Percentiles rank a stretch among this genome's conserved stretches.
Evolutionary conservation across 2,329 filamentous ascomycete species (phyloP).

Genomic region (Nothophaeocryptopus gaeumannii): DNA sequence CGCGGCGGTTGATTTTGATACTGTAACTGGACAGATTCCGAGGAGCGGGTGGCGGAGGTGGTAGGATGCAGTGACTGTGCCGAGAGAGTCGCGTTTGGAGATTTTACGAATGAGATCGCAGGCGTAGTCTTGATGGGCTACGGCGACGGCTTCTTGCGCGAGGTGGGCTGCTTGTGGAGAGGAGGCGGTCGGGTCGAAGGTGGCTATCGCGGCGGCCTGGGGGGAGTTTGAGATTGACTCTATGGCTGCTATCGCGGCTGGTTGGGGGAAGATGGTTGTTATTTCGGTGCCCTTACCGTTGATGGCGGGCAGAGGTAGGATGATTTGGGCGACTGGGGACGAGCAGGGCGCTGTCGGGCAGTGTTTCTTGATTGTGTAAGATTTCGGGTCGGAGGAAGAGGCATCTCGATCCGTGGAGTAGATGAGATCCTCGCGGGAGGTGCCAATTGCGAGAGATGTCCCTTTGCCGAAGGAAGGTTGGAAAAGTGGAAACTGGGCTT

Average conservation of each 20-base stretch:
- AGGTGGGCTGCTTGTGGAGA: constrained; percentile 61
- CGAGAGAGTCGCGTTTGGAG: constrained; percentile 28
- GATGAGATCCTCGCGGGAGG: constrained; percentile 21
- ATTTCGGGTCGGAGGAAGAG: constrained; percentile 13
- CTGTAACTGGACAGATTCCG: constrained; percentile 42
- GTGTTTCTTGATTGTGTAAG: constrained; percentile 27
- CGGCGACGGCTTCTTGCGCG: constrained; percentile 57
- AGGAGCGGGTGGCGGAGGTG: constrained; percentile 46
- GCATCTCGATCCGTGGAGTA: constrained; percentile 27
- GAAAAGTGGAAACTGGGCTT: constrained; percentile 29
- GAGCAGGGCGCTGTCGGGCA: constrained; percentile 21
- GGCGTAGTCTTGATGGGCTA: constrained; percentile 65
- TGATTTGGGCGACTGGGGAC: constrained; percentile 26
- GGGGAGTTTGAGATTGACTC: constrained; percentile 47
- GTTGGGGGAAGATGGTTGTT: constrained; percentile 46
- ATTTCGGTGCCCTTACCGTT: constrained; percentile 5
- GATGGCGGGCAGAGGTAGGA: constrained; percentile 15
- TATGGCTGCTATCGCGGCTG: constrained; percentile 46
- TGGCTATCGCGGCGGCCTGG: constrained; percentile 52
- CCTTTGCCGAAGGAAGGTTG: constrained; percentile 21
- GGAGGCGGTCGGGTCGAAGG: constrained; percentile 65
- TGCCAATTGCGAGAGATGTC: constrained; percentile 25
- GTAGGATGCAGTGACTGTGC: constrained; percentile 39
- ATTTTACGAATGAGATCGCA: constrained; percentile 66
- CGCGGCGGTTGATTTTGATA: constrained; percentile 36